Percentiles rank a stretch among this genome's conserved stretches.
Conservation (phyloP, 2,329 filamentous ascomycete species). For the Trichoderma arundinaceum region DNA sequence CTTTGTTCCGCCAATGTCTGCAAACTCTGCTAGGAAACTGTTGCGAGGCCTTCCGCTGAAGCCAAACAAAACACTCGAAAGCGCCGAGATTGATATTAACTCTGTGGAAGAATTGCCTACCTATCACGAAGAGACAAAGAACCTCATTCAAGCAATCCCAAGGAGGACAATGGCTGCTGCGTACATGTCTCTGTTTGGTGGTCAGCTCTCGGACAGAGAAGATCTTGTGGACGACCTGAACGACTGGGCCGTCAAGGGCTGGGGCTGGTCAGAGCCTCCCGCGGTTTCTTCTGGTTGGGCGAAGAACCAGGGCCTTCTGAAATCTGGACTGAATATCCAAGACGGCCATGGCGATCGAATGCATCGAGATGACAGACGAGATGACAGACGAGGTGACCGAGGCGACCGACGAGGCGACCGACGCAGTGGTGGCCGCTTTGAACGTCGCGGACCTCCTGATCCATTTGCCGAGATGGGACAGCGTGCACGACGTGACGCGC, state of each 20-base stretch:
- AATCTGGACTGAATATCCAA: conserved; percentile 46
- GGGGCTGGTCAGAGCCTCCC: conserved; percentile 60
- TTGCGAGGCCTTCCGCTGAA: conserved; percentile 67
- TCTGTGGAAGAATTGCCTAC: conserved; percentile 53
- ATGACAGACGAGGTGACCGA: neutral
- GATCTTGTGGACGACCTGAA: conserved; percentile 58
- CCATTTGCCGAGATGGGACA: conserved; percentile 40
- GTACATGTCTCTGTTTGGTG: conserved; percentile 65
- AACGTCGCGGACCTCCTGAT: conserved; percentile 35
- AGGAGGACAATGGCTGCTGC: conserved; percentile 43
- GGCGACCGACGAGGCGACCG: conserved; percentile 30
- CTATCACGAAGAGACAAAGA: conserved; percentile 51
- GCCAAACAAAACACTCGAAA: conserved; percentile 57
- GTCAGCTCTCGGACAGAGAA: conserved; percentile 48
- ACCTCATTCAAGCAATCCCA: conserved; percentile 52
- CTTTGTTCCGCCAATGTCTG: conserved; percentile 63
- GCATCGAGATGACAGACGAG: conserved; percentile 18
- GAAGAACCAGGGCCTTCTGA: conserved; percentile 43
- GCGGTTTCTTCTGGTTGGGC: conserved; percentile 40
- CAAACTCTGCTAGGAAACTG: conserved; percentile 52
- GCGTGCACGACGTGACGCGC: conserved; percentile 38
- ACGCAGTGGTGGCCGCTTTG: conserved; percentile 30
- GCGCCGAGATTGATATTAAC: conserved; percentile 59
- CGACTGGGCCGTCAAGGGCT: conserved; percentile 55
- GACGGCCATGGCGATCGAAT: conserved; percentile 29